These are phyloP conservation scores for Lipomyces mesembrius DNA, from an alignment of 805 yeast species.

Conservation along the genomic window DNA sequence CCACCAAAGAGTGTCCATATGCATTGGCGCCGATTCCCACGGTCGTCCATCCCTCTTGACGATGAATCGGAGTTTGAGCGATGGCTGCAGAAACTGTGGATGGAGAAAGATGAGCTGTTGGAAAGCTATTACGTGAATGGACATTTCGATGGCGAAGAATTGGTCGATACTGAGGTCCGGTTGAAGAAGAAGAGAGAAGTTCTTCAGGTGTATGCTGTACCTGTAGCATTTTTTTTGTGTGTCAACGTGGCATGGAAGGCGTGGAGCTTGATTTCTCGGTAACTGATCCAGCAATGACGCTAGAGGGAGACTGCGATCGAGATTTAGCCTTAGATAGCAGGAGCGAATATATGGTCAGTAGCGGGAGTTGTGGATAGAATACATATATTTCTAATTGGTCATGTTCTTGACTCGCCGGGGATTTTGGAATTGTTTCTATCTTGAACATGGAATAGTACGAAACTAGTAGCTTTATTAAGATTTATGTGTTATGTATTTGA, in stretches of 20 bases:
- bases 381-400: no score
- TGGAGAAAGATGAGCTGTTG: conserved; percentile 74
- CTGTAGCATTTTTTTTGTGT: conserved; percentile 21
- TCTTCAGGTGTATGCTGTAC: conserved; percentile 30
- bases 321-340: background rate
- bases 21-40: conserved; percentile 61
- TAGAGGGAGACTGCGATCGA: background rate
- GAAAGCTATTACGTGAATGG: conserved; percentile 44
- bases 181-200: conserved; percentile 20
- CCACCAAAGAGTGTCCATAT: conserved; percentile 72
- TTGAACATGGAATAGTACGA: no score
- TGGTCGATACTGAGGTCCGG: conserved; percentile 32
- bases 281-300: background rate
- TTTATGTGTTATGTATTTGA: no score
- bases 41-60: conserved; percentile 68
- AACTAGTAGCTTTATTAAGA: no score
- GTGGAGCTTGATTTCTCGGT: conserved; percentile 61
- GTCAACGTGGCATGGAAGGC: conserved; percentile 34
- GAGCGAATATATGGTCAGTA: background rate
- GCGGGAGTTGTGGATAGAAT: background rate
- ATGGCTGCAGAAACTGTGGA: conserved; percentile 80
- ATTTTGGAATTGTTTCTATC: background rate
- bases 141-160: conserved; percentile 35
- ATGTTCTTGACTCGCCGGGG: background rate
- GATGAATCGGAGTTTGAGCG: conserved; percentile 61